These are phyloP conservation scores for Heliamphora pulchella DNA, from an alignment of 179 eudicot species.

Conservation along the genomic window DNA sequence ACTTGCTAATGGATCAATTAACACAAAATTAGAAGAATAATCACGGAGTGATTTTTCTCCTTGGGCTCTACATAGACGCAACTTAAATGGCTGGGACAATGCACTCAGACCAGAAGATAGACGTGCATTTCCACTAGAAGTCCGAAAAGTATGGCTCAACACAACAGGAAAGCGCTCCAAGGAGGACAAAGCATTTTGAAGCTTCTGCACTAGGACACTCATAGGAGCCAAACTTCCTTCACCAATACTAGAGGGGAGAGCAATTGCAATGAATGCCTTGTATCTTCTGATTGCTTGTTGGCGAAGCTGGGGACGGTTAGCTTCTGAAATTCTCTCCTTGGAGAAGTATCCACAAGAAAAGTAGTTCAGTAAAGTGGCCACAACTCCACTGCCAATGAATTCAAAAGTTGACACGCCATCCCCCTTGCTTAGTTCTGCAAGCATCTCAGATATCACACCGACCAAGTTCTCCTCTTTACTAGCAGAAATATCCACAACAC, in stretches of 20 bases:
- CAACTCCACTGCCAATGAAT: constrained; percentile 97
- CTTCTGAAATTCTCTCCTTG: constrained; percentile 69
- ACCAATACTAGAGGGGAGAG: constrained; percentile 45
- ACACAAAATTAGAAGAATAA: constrained; percentile 85
- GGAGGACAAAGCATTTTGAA: constrained; percentile 86
- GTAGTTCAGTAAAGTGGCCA: constrained; percentile 67
- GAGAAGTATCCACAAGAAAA: constrained; percentile 82
- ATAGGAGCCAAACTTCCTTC: constrained; percentile 56
- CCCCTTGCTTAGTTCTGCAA: constrained; percentile 77
- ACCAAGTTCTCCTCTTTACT: constrained; percentile 74
- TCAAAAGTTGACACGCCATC: constrained; percentile 99
- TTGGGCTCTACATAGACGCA: constrained; percentile 86
- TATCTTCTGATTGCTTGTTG: constrained; percentile 81
- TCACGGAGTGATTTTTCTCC: constrained; percentile 97
- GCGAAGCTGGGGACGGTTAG: constrained; percentile 72
- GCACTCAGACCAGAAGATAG: constrained; percentile 85
- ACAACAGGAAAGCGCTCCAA: constrained; percentile 95
- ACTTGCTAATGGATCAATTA: constrained; percentile 97
- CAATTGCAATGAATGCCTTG: constrained; percentile 63
- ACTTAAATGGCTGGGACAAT: constrained; percentile 86
- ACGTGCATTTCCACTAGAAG: constrained; percentile 74
- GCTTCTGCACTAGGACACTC: constrained; percentile 76
- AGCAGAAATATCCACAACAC: constrained; percentile 42
- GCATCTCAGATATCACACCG: constrained; percentile 65
- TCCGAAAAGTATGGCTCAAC: constrained; percentile 75